A percentile compares a stretch with the other conserved stretches of the same genome.
These are phyloP conservation scores for Corylus americana DNA, from an alignment of 306 rosid genomes.

Conservation along the genomic window DNA sequence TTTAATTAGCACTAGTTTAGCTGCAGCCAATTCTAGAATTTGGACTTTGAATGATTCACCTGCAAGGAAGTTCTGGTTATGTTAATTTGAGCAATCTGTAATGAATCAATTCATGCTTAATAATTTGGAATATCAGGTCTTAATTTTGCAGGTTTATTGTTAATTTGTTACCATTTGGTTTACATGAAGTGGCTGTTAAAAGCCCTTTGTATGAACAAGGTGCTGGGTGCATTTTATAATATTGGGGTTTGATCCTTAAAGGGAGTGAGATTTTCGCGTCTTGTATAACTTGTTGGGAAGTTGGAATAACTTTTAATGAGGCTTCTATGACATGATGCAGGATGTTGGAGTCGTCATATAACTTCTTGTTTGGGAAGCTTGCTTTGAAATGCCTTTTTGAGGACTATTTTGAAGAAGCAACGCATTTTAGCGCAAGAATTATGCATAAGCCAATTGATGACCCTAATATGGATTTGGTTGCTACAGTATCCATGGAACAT, in stretches of 20 bases:
- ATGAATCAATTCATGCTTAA: background rate
- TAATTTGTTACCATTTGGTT: background rate
- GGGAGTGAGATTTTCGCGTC: too few species aligned
- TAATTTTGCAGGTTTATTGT: too few species aligned
- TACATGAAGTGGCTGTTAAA: background rate
- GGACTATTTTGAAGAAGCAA: constrained; percentile 75
- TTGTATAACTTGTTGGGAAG: background rate
- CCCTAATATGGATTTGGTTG: constrained; percentile 90
- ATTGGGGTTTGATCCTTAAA: too few species aligned
- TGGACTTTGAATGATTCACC: background rate
- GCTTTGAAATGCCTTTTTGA: constrained; percentile 78
- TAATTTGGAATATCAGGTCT: too few species aligned
- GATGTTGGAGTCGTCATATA: constrained; percentile 88
- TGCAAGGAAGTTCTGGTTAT: background rate
- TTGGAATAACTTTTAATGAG: constrained; percentile 4
- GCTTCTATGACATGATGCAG: constrained; percentile 42
- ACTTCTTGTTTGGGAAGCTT: constrained; percentile 80
- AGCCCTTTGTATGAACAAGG: background rate
- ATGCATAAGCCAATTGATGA: constrained; percentile 97
- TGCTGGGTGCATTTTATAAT: too few species aligned
- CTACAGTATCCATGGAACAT: constrained; percentile 60
- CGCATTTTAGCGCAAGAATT: constrained; percentile 66
- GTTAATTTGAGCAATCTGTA: background rate
- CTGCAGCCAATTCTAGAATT: background rate
- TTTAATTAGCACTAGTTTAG: too few species aligned